Percentiles rank a stretch among this genome's conserved stretches.
These are phyloP conservation scores for Choiromyces venosus DNA, from an alignment of 495 filamentous ascomycete species.

Conservation along the genomic window DNA sequence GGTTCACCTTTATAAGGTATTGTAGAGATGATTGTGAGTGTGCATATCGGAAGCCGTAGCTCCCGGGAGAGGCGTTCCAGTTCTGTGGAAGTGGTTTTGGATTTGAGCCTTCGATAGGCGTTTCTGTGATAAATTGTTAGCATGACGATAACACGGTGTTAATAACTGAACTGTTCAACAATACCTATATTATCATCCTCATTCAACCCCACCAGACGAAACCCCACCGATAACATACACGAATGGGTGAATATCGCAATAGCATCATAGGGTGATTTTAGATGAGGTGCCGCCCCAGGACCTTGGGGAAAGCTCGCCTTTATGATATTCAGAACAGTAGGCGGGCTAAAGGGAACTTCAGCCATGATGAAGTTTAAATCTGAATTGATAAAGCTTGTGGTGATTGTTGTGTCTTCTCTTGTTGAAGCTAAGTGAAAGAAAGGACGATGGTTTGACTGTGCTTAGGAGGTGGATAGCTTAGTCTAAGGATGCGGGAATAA, in stretches of 20 bases:
- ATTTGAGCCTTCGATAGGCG: slow-evolving; percentile 47
- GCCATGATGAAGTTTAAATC: slow-evolving; percentile 22
- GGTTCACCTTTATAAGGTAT: slow-evolving; percentile 73
- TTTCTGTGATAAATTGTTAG: slow-evolving; percentile 44
- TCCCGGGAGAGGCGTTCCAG: slow-evolving; percentile 44
- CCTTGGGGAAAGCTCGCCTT: slow-evolving; percentile 53
- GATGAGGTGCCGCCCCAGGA: slow-evolving; percentile 49
- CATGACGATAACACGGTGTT: not conserved
- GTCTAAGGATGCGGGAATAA: not conserved
- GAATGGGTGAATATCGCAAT: slow-evolving; percentile 80
- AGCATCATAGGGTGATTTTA: slow-evolving; percentile 77
- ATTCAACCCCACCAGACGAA: slow-evolving; percentile 72
- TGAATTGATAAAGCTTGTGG: not conserved
- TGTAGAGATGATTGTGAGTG: slow-evolving; percentile 84
- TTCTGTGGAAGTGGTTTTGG: slow-evolving; percentile 50
- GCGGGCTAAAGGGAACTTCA: slow-evolving; percentile 28
- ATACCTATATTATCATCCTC: slow-evolving; percentile 69
- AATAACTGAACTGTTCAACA: slow-evolving; percentile 12
- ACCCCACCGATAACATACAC: slow-evolving; percentile 72
- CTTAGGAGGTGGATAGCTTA: not conserved
- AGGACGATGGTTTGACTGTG: not conserved
- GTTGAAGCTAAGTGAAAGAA: not conserved
- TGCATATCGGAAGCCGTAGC: slow-evolving; percentile 64
- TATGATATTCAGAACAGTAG: slow-evolving; percentile 53
- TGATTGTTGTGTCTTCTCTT: not conserved